Percentiles rank a stretch among this genome's conserved stretches.
Evolutionary conservation across 2,329 filamentous ascomycete species (phyloP).

Genomic region (Lachnellula willkommii): DNA sequence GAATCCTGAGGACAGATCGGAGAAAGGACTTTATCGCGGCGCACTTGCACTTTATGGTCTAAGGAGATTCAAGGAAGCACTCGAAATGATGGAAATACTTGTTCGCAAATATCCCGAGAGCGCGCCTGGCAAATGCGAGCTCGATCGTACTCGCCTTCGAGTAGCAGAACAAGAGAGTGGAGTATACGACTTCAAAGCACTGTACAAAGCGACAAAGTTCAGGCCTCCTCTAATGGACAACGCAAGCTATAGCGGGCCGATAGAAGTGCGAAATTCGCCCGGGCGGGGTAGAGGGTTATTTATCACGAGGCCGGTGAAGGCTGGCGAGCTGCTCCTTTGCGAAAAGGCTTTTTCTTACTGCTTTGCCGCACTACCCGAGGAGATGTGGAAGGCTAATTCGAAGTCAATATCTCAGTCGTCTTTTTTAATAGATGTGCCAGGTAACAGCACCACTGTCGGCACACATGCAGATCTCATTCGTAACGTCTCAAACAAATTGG

Average conservation of each 20-base stretch:
- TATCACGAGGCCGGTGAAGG: not conserved
- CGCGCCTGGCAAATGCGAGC: not conserved
- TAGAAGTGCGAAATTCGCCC: not conserved
- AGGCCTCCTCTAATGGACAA: not conserved
- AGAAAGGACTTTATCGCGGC: constrained; percentile 20
- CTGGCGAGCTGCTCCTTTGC: constrained; percentile 1
- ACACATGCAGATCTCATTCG: not conserved
- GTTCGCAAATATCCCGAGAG: not conserved
- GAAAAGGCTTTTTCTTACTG: constrained; percentile 1
- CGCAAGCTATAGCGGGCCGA: not conserved
- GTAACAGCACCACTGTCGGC: not conserved
- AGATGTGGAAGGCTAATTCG: not conserved
- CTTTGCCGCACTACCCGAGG: not conserved
- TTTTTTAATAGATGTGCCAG: not conserved
- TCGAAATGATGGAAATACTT: not conserved
- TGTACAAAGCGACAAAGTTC: not conserved
- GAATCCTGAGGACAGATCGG: constrained; percentile 22
- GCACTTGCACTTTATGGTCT: constrained; percentile 9
- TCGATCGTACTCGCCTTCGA: not conserved
- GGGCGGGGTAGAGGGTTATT: not conserved
- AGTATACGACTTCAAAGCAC: not conserved
- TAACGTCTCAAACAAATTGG: not conserved
- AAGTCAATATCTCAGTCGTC: not conserved
- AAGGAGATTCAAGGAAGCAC: not conserved
- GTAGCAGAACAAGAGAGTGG: not conserved